Conservation (phyloP, 148 eudicot genomes). For the Agrostemma githago region DNA sequence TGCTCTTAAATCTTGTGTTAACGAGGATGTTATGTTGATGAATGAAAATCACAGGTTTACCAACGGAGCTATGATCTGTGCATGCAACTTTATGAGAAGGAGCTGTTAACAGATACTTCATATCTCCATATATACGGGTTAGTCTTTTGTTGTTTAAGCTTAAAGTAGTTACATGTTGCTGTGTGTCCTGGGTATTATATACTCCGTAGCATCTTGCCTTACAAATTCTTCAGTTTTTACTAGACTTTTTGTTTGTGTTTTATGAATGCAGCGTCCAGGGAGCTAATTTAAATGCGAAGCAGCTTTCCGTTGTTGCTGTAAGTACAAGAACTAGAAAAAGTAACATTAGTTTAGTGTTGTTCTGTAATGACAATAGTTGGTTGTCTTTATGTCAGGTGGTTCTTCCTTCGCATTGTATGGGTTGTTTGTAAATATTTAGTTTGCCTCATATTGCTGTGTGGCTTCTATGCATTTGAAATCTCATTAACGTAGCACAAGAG, state of each 20-base stretch:
- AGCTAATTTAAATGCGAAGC: slow-evolving; percentile 77
- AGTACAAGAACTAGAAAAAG: slow-evolving; percentile 26
- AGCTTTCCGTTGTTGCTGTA: slow-evolving; percentile 90
- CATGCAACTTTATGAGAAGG: slow-evolving; percentile 89
- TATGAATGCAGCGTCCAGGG: slow-evolving; percentile 54
- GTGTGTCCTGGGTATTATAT: not conserved
- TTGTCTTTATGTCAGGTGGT: not conserved
- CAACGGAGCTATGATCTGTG: slow-evolving; percentile 81
- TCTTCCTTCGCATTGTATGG: not conserved
- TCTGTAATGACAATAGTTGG: not conserved
- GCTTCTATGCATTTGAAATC: not conserved
- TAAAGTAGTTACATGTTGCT: not conserved
- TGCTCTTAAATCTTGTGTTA: not conserved
- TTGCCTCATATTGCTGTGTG: not conserved
- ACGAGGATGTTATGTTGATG: not conserved
- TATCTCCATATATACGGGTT: slow-evolving; percentile 86
- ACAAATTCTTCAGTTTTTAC: not conserved
- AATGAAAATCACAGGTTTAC: slow-evolving; percentile 56
- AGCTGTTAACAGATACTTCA: slow-evolving; percentile 71
- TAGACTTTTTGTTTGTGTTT: not conserved
- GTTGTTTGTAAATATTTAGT: not conserved
- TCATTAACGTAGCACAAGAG: not conserved
- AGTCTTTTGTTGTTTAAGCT: slow-evolving; percentile 16
- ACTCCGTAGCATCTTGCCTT: not conserved
- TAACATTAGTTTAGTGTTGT: not conserved